Evolutionary conservation across 805 yeast genomes (phyloP).

Genomic region (Candida nitratophila): DNA sequence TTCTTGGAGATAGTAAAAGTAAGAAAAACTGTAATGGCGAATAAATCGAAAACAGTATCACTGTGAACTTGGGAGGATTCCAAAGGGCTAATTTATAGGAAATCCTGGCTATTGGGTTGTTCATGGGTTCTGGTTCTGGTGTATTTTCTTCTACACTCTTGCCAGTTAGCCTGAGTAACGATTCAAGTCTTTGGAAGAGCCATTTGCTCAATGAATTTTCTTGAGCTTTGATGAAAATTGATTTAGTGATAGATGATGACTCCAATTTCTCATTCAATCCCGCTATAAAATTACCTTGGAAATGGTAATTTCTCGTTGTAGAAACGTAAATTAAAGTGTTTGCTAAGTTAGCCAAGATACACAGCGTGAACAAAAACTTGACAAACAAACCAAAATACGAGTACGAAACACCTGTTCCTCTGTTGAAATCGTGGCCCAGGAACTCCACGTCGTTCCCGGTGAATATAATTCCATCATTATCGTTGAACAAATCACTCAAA

Average conservation of each 20-base stretch:
- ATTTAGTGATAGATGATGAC: not conserved
- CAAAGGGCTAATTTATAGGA: conserved; percentile 39
- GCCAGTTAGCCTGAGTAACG: not conserved
- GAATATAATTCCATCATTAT: not conserved
- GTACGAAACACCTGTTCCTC: not conserved
- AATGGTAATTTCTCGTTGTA: not conserved
- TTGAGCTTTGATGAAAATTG: not conserved
- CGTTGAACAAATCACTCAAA: conserved; percentile 6
- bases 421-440: not conserved
- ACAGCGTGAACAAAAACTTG: not conserved
- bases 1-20: conserved; percentile 24
- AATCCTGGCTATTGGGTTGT: not conserved
- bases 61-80: conserved; percentile 56
- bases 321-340: not conserved
- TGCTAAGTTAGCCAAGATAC: not conserved
- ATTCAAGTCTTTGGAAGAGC: not conserved
- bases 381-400: not conserved
- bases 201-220: not conserved
- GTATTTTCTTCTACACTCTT: not conserved
- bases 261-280: not conserved
- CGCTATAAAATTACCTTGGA: not conserved
- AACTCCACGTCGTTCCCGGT: not conserved
- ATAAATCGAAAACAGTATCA: conserved; percentile 43
- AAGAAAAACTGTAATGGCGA: conserved; percentile 48
- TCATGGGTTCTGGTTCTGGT: not conserved